Evolutionary conservation across 345 rosid genomes (phyloP), one percentile per base, ranked within the genome.

Genomic region (Combretum micranthum): DNA sequence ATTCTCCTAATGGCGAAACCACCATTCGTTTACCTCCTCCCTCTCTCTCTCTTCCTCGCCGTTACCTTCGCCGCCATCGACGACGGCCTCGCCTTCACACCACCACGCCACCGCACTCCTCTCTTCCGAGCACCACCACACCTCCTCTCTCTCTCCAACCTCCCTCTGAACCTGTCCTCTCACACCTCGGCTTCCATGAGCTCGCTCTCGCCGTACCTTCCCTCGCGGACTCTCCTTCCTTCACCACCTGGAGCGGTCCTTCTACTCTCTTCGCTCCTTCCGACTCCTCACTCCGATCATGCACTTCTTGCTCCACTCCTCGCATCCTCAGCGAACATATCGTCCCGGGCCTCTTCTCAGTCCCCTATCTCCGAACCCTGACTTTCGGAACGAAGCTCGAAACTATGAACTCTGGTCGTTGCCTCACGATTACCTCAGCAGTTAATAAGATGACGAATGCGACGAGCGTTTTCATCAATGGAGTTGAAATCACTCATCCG

Each of bases 191-290:
- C 60, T 84, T 70, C 76, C 77, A 68, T 65, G 81, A 77, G 61
- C 80, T 84, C 15, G 74, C 90, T 51, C 67, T 57, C 25, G 85
- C 78, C 0, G 81, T 78, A 23, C 82, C 83, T 3, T 75, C 83
- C 2, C 80, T 79, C 66, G 59, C 78, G 32, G 51, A 57, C 43
- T 77, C 68, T 37, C 55, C 81, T 37, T 14, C 73, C 61, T 42
- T 63, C 62, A 52, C 69, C 54, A 15, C 67, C 4, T 67, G 83
- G 90, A 73, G 77, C n/a, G 85, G 87, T 3, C 90, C 87, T 4
- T 79, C 77, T 46, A 84, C 90, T 47, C 58, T 84, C 64, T 84
- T 84, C 53, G 87, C 87, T 48, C 80, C 90, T 13, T 72, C 82
- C 15, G 84, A 79, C 50, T 64, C 85, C 56, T 79, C 90, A 15